A percentile compares a stretch with the other conserved stretches of the same genome.
Conservation (phyloP, 2,329 filamentous ascomycete genomes). For the Penicillium sp. region DNA sequence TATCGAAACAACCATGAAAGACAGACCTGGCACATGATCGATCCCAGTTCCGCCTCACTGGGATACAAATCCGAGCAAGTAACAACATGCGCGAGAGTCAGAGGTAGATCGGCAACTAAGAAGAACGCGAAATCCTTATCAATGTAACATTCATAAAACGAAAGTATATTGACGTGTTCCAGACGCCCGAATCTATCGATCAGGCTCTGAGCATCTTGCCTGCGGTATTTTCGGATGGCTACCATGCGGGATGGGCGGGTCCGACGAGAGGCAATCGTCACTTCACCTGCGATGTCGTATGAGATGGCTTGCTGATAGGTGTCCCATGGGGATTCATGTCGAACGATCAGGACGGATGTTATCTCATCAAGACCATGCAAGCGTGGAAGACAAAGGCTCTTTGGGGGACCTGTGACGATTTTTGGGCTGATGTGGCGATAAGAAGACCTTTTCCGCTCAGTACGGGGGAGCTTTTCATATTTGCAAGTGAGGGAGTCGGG, state of each 20-base stretch:
- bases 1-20: background rate
- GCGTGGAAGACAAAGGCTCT: slow-evolving; percentile 1
- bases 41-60: slow-evolving; percentile 17
- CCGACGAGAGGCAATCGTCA: slow-evolving; percentile 9
- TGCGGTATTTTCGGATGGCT: slow-evolving; percentile 13
- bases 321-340: slow-evolving; percentile 12
- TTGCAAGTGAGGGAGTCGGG: too few relatives aligned
- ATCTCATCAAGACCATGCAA: background rate
- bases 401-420: background rate
- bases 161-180: slow-evolving; percentile 7
- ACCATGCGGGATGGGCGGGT: slow-evolving; percentile 10
- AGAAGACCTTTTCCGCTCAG: too few relatives aligned
- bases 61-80: slow-evolving; percentile 12
- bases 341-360: background rate
- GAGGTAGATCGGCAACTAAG: slow-evolving; percentile 13
- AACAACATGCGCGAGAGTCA: slow-evolving; percentile 19
- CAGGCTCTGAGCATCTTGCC: background rate
- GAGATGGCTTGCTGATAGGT: slow-evolving; percentile 14
- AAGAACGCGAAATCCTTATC: slow-evolving; percentile 7
- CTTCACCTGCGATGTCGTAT: slow-evolving; percentile 16
- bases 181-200: slow-evolving; percentile 3
- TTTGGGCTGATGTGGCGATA: too few relatives aligned
- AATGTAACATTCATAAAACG: slow-evolving; percentile 10
- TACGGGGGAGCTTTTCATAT: too few relatives aligned
- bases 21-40: slow-evolving; percentile 13